Conservation (phyloP, 1,284 basidiomycete genomes). For the Ceratobasidium sp. region DNA sequence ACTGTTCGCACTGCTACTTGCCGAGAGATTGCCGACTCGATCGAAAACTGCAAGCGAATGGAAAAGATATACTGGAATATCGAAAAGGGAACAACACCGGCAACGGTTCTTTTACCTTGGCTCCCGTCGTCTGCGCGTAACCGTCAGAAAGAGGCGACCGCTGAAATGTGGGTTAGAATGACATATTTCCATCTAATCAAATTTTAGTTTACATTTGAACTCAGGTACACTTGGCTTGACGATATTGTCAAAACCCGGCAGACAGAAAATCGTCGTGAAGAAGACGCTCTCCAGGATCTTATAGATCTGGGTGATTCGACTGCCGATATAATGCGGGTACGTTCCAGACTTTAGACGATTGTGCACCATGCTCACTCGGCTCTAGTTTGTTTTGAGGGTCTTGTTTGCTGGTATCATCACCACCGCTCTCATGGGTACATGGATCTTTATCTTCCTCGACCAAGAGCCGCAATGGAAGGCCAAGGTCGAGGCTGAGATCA, state of each 20-base stretch:
- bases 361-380: not conserved
- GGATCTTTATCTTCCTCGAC: conserved; percentile 13
- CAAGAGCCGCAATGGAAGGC: conserved; percentile 15
- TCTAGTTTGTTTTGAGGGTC: conserved; percentile 9
- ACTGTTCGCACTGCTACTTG: conserved; percentile 5
- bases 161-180: conserved; percentile 1
- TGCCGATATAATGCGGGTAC: conserved; percentile 1
- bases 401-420: conserved; percentile 26
- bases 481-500: conserved; percentile 6
- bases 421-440: conserved; percentile 14
- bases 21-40: conserved; percentile 21
- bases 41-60: conserved; percentile 10
- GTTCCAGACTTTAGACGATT: not conserved
- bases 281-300: conserved; percentile 13
- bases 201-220: not conserved
- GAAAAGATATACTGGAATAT: conserved; percentile 24
- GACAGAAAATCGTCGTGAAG: conserved; percentile 13
- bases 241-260: conserved; percentile 3
- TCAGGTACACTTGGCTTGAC: conserved; percentile 13
- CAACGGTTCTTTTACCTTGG: conserved; percentile 9
- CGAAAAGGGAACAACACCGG: conserved; percentile 6
- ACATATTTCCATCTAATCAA: no score
- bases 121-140: conserved; percentile 10
- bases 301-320: conserved; percentile 14
- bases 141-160: not conserved